These are phyloP conservation scores for Tricholoma bakamatsutake DNA, from an alignment of 768 basidiomycete species.

Conservation along the genomic window DNA sequence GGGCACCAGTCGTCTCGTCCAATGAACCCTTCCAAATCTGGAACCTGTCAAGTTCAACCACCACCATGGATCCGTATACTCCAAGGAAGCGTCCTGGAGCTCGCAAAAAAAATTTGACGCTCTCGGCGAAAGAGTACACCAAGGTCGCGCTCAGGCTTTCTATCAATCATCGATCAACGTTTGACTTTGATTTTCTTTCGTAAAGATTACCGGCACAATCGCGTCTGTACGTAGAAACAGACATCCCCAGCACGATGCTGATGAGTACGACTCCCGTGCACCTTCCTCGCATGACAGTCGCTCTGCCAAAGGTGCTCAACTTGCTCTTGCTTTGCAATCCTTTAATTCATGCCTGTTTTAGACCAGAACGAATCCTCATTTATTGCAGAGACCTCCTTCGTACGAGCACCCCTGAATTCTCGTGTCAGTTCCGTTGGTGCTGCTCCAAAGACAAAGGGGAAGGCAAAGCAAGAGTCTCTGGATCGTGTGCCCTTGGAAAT, in stretches of 20 bases:
- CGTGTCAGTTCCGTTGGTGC: constrained; percentile 53
- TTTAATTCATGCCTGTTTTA: constrained; percentile 15
- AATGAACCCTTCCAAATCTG: neutral
- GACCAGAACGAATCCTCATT: constrained; percentile 69
- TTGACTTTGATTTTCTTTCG: constrained; percentile 2
- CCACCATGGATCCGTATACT: constrained; percentile 58
- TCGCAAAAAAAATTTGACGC: constrained; percentile 64
- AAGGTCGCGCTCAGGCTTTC: constrained; percentile 47
- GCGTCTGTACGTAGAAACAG: constrained; percentile 69
- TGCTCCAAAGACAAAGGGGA: constrained; percentile 55
- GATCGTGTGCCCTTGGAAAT: constrained; percentile 75
- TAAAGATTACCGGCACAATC: constrained; percentile 75
- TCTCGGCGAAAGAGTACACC: constrained; percentile 72
- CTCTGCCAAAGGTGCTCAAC: constrained; percentile 29
- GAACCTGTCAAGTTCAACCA: neutral
- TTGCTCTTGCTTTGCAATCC: neutral
- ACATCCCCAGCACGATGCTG: constrained; percentile 44
- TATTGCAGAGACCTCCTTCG: constrained; percentile 83
- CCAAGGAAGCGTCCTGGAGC: constrained; percentile 47
- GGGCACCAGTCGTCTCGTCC: no score
- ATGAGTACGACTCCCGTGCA: constrained; percentile 36
- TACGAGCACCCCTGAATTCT: constrained; percentile 88
- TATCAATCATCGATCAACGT: neutral
- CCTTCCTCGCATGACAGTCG: constrained; percentile 37
- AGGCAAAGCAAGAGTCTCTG: constrained; percentile 58